Evolutionary conservation across 352 stramenopile genomes (phyloP), one percentile per base, ranked within the genome.

Genomic region (Hyaloperonospora arabidopsidis): DNA sequence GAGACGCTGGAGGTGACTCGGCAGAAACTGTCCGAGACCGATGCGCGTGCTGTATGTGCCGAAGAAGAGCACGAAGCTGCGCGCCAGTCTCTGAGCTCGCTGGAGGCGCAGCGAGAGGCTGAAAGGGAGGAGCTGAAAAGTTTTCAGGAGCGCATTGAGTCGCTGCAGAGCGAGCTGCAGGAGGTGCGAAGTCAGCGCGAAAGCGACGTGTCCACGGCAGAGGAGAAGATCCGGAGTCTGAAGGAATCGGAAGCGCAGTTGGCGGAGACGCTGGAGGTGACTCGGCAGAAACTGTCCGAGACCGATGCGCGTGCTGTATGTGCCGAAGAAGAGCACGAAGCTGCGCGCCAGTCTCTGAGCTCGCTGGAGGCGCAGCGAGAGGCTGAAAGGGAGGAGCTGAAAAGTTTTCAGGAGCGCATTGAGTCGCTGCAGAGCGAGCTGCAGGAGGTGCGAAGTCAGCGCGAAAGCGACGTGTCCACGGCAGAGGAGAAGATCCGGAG

Each of bases 141-240:
- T 1, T 17, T 57, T 0, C 49, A 60, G 11, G 35, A 54, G 48
- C 47, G 38, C 7, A 60, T 54, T 3, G 21, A 61, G 38, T 32
- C 54, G 17, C 36, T 68, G 32, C 51, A 69, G 32, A 49, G 41
- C 8, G 62, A 74, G 36, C 49, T 68, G 0, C 46, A 73, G n/a
- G 14, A 61, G 45, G 28, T 69, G 28, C 51, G 59, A 22, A 54
- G 32, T 19, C 55, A 68, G 55, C 57, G 48, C 13, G 36, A 55
- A 36, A 39, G 22, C 29, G 61, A 69, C 28, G 40, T 51, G 45
- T 43, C 51, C 19, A 39, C 55, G 22, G 44, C 55, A 32, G 52
- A 61, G 48, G 36, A 69, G 39, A 65, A 57, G 29, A 65, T 65
- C 35, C 41, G 36, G 3, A 57, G 55, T 22, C 43, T 68, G 49